Percentiles rank a stretch among this genome's conserved stretches.
Conservation (phyloP, 2,329 filamentous ascomycete genomes). For the Fusarium gaditjirri region DNA sequence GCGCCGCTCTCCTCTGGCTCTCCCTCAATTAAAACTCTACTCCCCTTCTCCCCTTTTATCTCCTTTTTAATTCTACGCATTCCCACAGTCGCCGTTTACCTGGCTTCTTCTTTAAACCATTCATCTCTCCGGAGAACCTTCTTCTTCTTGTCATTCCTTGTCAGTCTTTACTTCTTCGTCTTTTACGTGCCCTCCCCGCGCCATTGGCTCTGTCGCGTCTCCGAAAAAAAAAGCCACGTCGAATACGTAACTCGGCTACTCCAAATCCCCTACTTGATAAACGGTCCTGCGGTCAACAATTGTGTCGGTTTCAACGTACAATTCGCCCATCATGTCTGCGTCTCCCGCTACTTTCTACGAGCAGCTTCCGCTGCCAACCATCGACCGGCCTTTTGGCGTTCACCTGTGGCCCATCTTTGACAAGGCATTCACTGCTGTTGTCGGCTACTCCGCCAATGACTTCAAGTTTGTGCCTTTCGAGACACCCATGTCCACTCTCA, state of each 20-base stretch:
- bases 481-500: slow-evolving; percentile 91
- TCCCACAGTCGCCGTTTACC: slow-evolving; percentile 35
- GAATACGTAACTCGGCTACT: slow-evolving; percentile 28
- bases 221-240: slow-evolving; percentile 35
- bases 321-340: slow-evolving; percentile 50
- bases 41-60: slow-evolving; percentile 43
- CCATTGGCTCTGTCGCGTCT: slow-evolving; percentile 35
- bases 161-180: slow-evolving; percentile 31
- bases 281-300: slow-evolving; percentile 12
- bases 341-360: slow-evolving; percentile 61
- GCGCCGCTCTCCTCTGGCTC: slow-evolving; percentile 26
- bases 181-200: slow-evolving; percentile 43
- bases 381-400: slow-evolving; percentile 93
- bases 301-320: slow-evolving; percentile 19
- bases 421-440: slow-evolving; percentile 79
- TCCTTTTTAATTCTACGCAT: slow-evolving; percentile 41
- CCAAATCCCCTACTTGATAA: slow-evolving; percentile 26
- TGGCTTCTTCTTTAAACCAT: slow-evolving; percentile 29
- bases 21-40: slow-evolving; percentile 41
- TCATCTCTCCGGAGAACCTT: slow-evolving; percentile 42
- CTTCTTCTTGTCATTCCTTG: slow-evolving; percentile 54
- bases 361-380: slow-evolving; percentile 75
- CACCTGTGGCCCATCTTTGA: slow-evolving; percentile 95
- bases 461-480: slow-evolving; percentile 84
- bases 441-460: slow-evolving; percentile 85